Percentiles rank a stretch among this genome's conserved stretches.
These are phyloP conservation scores for Lojkania enalia DNA, from an alignment of 2,329 filamentous ascomycete genomes.

Conservation along the genomic window DNA sequence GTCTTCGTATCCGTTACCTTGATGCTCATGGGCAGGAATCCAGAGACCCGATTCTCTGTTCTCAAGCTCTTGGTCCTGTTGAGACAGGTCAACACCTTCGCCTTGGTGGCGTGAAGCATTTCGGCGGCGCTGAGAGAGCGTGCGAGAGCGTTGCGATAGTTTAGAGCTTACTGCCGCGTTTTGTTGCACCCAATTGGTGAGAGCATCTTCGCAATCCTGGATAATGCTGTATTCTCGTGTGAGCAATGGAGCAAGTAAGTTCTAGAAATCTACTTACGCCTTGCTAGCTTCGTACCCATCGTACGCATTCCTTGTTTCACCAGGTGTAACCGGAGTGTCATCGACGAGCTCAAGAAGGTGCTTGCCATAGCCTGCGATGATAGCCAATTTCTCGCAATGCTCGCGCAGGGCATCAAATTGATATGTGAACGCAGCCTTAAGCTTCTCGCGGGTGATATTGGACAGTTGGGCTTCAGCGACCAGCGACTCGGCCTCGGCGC, in stretches of 20 bases:
- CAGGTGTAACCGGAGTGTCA: constrained; percentile 94
- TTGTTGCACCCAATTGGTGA: constrained; percentile 94
- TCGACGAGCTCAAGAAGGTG: constrained; percentile 96
- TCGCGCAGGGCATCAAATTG: constrained; percentile 97
- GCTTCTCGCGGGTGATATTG: constrained; percentile 99
- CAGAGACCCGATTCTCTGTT: constrained; percentile 74
- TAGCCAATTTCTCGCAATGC: constrained; percentile 97
- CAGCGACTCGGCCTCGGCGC: constrained; percentile 97
- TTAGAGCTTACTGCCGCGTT: constrained; percentile 87
- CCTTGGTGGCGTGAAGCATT: constrained; percentile 66
- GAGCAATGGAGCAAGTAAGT: constrained; percentile 13
- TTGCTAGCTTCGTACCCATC: constrained; percentile 98
- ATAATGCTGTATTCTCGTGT: constrained; percentile 69
- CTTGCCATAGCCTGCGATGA: constrained; percentile 97
- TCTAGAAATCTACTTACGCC: constrained; percentile 54
- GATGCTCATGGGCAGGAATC: constrained; percentile 74
- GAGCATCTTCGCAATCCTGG: constrained; percentile 95
- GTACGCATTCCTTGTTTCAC: constrained; percentile 93
- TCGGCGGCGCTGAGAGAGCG: constrained; percentile 76
- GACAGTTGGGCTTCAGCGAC: constrained; percentile 97
- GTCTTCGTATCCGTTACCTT: constrained; percentile 65
- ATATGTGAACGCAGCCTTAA: constrained; percentile 97
- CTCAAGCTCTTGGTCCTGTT: constrained; percentile 79
- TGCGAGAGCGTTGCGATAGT: constrained; percentile 84
- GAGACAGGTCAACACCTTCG: constrained; percentile 79